These are phyloP conservation scores for Lasiosphaeria miniovina DNA, from an alignment of 495 filamentous ascomycete species.

Conservation along the genomic window DNA sequence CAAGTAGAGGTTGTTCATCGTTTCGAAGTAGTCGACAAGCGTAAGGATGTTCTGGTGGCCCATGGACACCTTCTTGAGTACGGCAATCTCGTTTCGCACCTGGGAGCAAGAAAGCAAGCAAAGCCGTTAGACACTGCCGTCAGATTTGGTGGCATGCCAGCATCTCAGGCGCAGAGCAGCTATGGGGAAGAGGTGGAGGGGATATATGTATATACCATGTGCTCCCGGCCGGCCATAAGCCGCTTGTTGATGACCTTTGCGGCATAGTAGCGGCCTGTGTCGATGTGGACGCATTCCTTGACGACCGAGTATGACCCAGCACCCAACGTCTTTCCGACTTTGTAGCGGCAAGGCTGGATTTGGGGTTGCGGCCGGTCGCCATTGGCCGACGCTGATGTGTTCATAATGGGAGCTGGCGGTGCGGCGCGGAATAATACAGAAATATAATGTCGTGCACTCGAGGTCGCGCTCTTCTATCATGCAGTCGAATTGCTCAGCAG, in stretches of 20 bases:
- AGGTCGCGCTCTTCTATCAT: background rate
- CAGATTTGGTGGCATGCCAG: conserved; percentile 1
- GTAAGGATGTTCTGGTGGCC: conserved; percentile 97
- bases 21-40: conserved; percentile 98
- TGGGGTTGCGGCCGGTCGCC: conserved; percentile 36
- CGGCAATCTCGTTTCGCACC: conserved; percentile 97
- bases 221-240: conserved; percentile 93
- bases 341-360: conserved; percentile 72
- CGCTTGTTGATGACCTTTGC: conserved; percentile 99
- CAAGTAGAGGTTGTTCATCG: conserved; percentile 98
- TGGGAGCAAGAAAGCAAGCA: conserved; percentile 29
- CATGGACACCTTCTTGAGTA: conserved; percentile 94
- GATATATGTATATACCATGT: conserved; percentile 65
- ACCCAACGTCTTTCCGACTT: conserved; percentile 95
- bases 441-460: background rate
- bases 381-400: conserved; percentile 21
- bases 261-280: conserved; percentile 96
- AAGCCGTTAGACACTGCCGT: background rate
- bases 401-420: conserved; percentile 27
- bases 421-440: background rate
- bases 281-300: conserved; percentile 99
- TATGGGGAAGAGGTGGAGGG: background rate
- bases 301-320: conserved; percentile 97
- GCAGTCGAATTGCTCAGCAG: too few species aligned
- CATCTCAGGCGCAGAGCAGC: conserved; percentile 3